These are phyloP conservation scores for Macrocystidia cucumis DNA, from an alignment of 1,284 basidiomycete species.

Conservation along the genomic window DNA sequence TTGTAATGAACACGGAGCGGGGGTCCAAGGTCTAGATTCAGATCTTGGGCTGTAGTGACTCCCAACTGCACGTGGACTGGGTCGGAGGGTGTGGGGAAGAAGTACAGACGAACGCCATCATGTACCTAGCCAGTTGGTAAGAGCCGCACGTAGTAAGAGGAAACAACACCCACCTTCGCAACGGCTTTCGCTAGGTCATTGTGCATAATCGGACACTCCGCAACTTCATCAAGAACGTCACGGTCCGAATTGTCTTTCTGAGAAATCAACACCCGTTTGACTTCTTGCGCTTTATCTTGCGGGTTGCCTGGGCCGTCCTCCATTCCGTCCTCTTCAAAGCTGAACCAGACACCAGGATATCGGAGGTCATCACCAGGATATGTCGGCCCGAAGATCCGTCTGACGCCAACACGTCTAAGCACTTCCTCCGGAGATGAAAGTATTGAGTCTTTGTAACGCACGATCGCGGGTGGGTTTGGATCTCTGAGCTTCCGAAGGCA, in stretches of 20 bases:
- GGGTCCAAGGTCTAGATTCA: conserved; percentile 70
- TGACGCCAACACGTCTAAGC: conserved; percentile 61
- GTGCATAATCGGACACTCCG: conserved; percentile 55
- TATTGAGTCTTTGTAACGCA: conserved; percentile 63
- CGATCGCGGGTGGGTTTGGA: conserved; percentile 52
- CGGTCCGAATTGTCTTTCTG: conserved; percentile 56
- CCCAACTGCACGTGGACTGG: conserved; percentile 66
- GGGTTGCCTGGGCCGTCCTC: conserved; percentile 39
- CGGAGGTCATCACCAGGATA: conserved; percentile 72
- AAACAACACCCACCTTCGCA: conserved; percentile 42
- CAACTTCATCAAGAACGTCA: conserved; percentile 64
- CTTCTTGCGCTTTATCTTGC: conserved; percentile 61
- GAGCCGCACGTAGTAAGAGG: conserved; percentile 5
- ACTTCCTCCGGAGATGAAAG: conserved; percentile 53
- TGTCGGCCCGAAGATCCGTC: conserved; percentile 76
- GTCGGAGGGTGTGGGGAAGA: conserved; percentile 44
- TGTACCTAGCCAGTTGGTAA: conserved; percentile 43
- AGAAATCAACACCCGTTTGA: conserved; percentile 65
- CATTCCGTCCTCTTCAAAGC: conserved; percentile 62
- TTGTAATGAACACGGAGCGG: conserved; percentile 78
- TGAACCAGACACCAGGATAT: conserved; percentile 81
- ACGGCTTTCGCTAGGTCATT: conserved; percentile 64
- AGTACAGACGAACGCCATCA: conserved; percentile 62
- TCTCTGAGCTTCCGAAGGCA: conserved; percentile 58
- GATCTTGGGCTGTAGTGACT: conserved; percentile 76